Base-by-base conservation (phyloP, 2,329 filamentous ascomycete genomes). In the Ramularia collo-cygni region DNA sequence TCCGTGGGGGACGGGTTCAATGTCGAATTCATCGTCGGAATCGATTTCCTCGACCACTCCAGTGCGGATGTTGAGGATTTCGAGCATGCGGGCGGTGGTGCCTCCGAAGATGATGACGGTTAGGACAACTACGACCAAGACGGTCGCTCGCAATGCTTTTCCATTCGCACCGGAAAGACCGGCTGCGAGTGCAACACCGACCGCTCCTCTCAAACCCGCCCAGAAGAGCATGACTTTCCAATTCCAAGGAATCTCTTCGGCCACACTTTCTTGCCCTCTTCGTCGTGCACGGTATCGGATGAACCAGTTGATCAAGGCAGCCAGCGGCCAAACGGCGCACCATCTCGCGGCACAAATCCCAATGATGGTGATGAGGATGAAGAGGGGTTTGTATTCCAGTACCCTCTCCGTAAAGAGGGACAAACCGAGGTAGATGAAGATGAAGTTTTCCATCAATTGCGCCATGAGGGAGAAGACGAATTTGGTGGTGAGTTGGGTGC, bases 201-300 rank as follows among this genome's bases (percentile, higher is more conserved):
- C 92, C 33, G 92, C 92, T 55, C 92, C 92, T 47, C 92, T 85
- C 19, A 98, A 74, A 17, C 92, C 92, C 12, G 92, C 92, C 92
- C 92, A 98, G 68, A 94, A 98, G n/a, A 98, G 77, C 92, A 98
- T 96, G n/a, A 85, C 88, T 64, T 96, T 92, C 64, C 96, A 95
- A 53, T 86, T 87, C 59, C 88, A 93, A 0, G 92, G 92, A 26
- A 98, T 69, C 63, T 96, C 92, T 50, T 96, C 90, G 12, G 79
- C 77, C 4, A 82, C 77, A 31, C 28, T 44, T 42, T 94, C 84
- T 41, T 72, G 74, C 16, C 88, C 88, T 38, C 81, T 76, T 35
- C 85, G 79, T 35, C 78, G 76, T 12, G 89, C 86, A 33, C 88
- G 79, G 60, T 95, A 95, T 42, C 85, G 79, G 52, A 93, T 87